Base-by-base conservation (phyloP, 1,284 basidiomycete species). In the Polyporus tsugae region DNA sequence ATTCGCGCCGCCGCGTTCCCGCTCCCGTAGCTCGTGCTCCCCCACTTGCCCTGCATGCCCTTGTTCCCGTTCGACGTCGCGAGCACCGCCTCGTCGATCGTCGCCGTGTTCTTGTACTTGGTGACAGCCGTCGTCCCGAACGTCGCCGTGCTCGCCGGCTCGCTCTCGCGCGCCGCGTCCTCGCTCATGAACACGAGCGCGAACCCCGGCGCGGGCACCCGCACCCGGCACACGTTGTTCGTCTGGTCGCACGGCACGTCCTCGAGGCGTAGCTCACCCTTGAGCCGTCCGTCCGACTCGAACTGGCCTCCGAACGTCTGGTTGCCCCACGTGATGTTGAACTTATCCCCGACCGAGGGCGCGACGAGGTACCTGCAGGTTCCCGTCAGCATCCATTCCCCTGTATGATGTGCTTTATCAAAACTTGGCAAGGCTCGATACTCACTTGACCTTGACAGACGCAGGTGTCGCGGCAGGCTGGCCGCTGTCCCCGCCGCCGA, bases 161-260 rank as follows among this genome's bases (percentile, higher is more conserved):
- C 78, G 0, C 82, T 79, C 53, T 84, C 82, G 1, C 75, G 72
- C 66, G 85, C 72, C 2, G 86, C 83, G 7, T 78, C 77, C 44
- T 84, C 79, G n/a, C 80, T 83, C 60, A 95, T 81, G 84, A 91
- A 94, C 29, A 95, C 91, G 62, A 95, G 82, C 5, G 91, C 92
- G 65, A 89, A 87, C 13, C 86, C 86, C 0, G 93, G 93, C 1
- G 91, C 92, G n/a, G 87, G 86, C 29, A 95, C 89, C 1, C 81
- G 82, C 65, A 95, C 81, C 7, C 78, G 71, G 79, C 93, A 95
- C 0, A 81, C 79, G 64, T 87, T 86, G 66, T 82, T 78, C 6
- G 77, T 71, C 35, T 79, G 76, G 72, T 85, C 80, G 79, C 92
- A 94, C 4, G 77, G 68, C 33, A 92, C 83, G 0, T 84, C 87